These are phyloP conservation scores for Xylariaceae sp. DNA, from an alignment of 2,329 filamentous ascomycete species.

Conservation along the genomic window DNA sequence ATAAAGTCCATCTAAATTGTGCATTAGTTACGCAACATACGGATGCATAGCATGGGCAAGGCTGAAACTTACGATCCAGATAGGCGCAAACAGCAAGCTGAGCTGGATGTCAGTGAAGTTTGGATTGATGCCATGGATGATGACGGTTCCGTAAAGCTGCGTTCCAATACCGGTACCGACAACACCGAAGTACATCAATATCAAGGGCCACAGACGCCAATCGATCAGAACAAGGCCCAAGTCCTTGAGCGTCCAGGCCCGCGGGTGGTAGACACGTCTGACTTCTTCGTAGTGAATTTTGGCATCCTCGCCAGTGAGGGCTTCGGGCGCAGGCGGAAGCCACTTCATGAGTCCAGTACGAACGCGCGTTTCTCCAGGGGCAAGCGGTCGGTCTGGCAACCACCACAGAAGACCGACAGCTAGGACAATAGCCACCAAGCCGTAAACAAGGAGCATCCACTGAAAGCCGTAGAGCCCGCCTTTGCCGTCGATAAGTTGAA, in stretches of 20 bases:
- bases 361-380: conserved; percentile 59
- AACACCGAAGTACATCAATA: conserved; percentile 91
- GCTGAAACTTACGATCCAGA: conserved; percentile 69
- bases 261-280: conserved; percentile 70
- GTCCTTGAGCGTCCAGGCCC: conserved; percentile 68
- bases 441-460: conserved; percentile 92
- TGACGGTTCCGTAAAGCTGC: conserved; percentile 81
- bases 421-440: conserved; percentile 65
- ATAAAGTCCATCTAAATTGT: conserved; percentile 71
- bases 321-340: conserved; percentile 65
- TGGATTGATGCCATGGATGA: conserved; percentile 74
- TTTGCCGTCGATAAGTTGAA: conserved; percentile 81
- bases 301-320: conserved; percentile 70
- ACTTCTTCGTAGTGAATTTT: conserved; percentile 78
- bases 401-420: conserved; percentile 78
- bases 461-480: conserved; percentile 74
- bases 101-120: conserved; percentile 67
- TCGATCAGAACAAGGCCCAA: conserved; percentile 67
- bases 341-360: conserved; percentile 53
- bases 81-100: conserved; percentile 80
- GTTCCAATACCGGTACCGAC: conserved; percentile 89
- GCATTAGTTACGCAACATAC: not conserved
- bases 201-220: conserved; percentile 82
- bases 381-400: conserved; percentile 76
- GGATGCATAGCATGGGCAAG: not conserved